Base-by-base conservation (phyloP, 2,329 filamentous ascomycete genomes). In the Passalora sequoiae region DNA sequence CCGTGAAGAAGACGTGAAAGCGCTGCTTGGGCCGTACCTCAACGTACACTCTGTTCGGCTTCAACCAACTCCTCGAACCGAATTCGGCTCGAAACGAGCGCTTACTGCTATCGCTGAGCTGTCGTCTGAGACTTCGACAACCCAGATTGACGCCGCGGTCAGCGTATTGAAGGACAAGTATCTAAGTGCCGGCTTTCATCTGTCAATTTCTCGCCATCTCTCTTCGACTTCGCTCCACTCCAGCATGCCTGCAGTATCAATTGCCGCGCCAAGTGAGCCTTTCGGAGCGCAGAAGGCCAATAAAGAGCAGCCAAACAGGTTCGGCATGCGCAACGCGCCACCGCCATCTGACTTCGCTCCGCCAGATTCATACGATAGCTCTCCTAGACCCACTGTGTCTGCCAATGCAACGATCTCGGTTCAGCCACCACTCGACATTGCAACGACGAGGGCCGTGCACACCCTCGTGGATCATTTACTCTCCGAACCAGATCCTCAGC, bases 401-500 rank as follows among this genome's bases (percentile, higher is more conserved):
- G 38, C 45, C 3, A 41, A 53, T 35, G 50, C 59, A 1, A 51
- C 51, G 30, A 53, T 72, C 22, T 57, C 49, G 3, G 69, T 95
- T 9, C 79, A 80, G 49, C 75, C 84, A 5, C 91, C 91, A 1
- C 75, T 77, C 4, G 85, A 96, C 55, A 76, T 95, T 38, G 83
- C 81, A 52, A 84, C 84, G 49, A 71, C 96, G 1, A 82, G 82
- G 45, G 75, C 94, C 32, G 94, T 97, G 48, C 91, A 97, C 68
- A 89, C 84, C 62, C 85, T 89, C 0, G 76, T 94, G 24, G 91
- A 97, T 60, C 76, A 77, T 2, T 72, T 97, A 0, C 70, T 96
- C 6, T 78, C 81, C 16, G 80, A 92, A 54, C 46, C 51, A 5
- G 48, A 60, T 47, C 45, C 57, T 4, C 32, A 50, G 32, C 47